Percentiles rank a stretch among this genome's conserved stretches.
Evolutionary conservation across 352 stramenopile genomes (phyloP).

Genomic region (Phytophthora parvispora): DNA sequence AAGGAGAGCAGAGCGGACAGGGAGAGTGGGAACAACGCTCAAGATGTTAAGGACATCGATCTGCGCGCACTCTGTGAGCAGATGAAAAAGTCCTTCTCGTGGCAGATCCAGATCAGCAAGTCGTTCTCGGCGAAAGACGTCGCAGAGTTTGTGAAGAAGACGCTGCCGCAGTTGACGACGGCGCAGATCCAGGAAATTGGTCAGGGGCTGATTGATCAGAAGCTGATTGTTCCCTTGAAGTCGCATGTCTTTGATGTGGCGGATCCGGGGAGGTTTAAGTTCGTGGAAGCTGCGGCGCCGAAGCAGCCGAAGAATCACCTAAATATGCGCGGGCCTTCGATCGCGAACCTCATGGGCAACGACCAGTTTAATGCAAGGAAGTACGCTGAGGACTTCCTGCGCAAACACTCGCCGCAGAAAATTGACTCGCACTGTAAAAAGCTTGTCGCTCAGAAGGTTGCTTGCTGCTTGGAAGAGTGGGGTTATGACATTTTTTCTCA

Average conservation of each 20-base stretch:
- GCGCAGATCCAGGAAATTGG: constrained; percentile 63
- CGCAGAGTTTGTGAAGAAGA: constrained; percentile 67
- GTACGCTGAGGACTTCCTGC: constrained; percentile 85
- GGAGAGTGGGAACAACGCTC: constrained; percentile 5
- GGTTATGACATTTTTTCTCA: not conserved
- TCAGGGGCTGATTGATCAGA: constrained; percentile 75
- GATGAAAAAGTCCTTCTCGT: constrained; percentile 79
- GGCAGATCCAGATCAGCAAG: constrained; percentile 83
- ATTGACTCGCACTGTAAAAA: constrained; percentile 83
- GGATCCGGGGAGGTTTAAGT: constrained; percentile 69
- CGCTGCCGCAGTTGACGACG: constrained; percentile 43
- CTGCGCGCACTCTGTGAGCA: constrained; percentile 69
- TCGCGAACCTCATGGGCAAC: constrained; percentile 85
- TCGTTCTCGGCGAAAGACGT: constrained; percentile 80
- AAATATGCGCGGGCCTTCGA: constrained; percentile 72
- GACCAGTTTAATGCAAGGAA: constrained; percentile 72
- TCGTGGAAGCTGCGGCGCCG: constrained; percentile 49
- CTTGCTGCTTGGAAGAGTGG: not conserved
- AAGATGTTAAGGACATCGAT: constrained; percentile 62
- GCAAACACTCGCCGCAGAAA: constrained; percentile 78
- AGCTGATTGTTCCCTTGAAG: constrained; percentile 79
- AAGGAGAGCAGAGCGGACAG: constrained; percentile 18
- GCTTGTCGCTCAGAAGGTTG: constrained; percentile 79
- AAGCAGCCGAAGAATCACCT: constrained; percentile 80
- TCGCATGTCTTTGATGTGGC: constrained; percentile 80